Base-by-base conservation (phyloP, 345 rosid genomes). In the Salix exigua region DNA sequence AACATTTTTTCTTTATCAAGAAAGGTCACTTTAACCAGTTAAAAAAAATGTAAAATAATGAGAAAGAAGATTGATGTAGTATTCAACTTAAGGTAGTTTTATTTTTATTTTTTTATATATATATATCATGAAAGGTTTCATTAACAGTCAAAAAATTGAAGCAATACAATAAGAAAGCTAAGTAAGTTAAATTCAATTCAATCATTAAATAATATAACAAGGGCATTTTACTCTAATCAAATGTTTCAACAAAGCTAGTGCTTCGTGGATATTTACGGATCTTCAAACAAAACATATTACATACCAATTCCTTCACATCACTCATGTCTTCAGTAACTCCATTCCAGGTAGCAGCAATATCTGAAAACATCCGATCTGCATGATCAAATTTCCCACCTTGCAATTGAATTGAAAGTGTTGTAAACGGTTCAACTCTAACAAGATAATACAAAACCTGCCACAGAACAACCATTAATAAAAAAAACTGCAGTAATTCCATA, bases 361-460 rank as follows among this genome's bases (percentile, higher is more conserved):
- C 98, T 48, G 85, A 96, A 90, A 96, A 96, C 99, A 96, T 84
- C 80, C 97, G 85, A 77, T 96, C 98, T 77, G 98, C 98, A 84
- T 96, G 99, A 85, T 96, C 99, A 81, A 94, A 94, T 85, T 94
- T 94, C 79, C 98, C 98, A 83, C 97, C 99, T 96, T 96, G 99
- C 77, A 96, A 88, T 86, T 96, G 97, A 82, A 96, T 90, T 77
- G 98, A 92, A 78, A 96, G 87, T 33, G 99, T 91, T 73, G 97
- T 94, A 81, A 94, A 96, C 23, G 99, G 99, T 75, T 96, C 99
- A 74, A 90, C 89, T 88, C 99, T 87, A 76, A 87, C 89, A 86
- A 94, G 97, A 89, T 94, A 96, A 86, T 96, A 89, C 74, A 96
- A 80, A 50, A 96, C 97, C 99, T 96, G 91, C 67, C 40, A 78